Percentiles rank a stretch among this genome's conserved stretches.
Evolutionary conservation across 169 alveolate genomes (phyloP).

Genomic region (Plasmodium coatneyi): DNA sequence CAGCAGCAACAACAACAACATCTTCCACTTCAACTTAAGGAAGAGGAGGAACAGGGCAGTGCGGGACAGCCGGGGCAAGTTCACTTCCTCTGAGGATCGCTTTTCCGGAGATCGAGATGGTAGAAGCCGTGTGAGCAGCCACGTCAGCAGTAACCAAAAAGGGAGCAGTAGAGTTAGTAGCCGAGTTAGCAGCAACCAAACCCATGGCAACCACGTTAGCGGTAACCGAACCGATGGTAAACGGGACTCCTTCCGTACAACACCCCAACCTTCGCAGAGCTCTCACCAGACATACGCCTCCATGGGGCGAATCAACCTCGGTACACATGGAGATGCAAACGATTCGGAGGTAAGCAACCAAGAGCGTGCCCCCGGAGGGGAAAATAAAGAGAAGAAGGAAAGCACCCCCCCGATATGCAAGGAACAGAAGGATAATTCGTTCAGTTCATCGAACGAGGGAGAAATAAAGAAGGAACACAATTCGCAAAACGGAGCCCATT

Average conservation of each 20-base stretch:
- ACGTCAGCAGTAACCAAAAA: not conserved
- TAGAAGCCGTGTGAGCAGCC: not conserved
- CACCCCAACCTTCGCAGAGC: not conserved
- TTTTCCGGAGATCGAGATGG: not conserved
- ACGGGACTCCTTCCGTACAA: not conserved
- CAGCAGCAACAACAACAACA: constrained; percentile 9
- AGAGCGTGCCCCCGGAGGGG: not conserved
- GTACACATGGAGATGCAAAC: not conserved
- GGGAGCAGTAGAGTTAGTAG: no score
- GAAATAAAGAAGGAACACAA: not conserved
- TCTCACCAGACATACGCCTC: not conserved
- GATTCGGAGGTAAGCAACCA: not conserved
- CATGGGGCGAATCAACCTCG: not conserved
- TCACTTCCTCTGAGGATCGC: not conserved
- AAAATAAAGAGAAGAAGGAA: not conserved
- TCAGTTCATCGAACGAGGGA: not conserved
- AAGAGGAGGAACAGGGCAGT: not conserved
- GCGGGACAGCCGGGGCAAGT: not conserved
- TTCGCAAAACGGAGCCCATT: not conserved
- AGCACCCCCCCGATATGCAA: not conserved
- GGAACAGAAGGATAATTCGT: not conserved
- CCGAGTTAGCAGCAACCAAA: not conserved
- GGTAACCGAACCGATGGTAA: not conserved
- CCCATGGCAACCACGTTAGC: not conserved
- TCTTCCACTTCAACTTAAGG: not conserved